Evolutionary conservation across 1,284 basidiomycete species (phyloP).

Genomic region (Marasmius fiardii): DNA sequence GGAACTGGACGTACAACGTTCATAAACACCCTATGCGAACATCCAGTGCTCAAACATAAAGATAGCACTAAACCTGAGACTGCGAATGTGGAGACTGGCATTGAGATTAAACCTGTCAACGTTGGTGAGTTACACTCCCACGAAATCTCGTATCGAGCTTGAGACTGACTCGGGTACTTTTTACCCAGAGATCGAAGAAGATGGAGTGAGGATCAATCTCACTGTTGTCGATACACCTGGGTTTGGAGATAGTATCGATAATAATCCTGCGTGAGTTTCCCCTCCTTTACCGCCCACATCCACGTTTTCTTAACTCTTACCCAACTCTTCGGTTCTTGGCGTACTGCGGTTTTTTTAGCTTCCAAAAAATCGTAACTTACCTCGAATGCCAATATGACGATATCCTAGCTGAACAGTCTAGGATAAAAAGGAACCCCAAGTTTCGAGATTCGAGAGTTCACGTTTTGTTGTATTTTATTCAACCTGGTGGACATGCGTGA

Average conservation of each 20-base stretch:
- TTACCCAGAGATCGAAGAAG: conserved; percentile 87
- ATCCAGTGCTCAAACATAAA: conserved; percentile 79
- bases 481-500: conserved; percentile 63
- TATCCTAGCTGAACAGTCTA: conserved; percentile 94
- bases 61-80: conserved; percentile 73
- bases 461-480: conserved; percentile 95
- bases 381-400: conserved; percentile 99
- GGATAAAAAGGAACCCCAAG: conserved; percentile 98
- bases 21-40: conserved; percentile 94
- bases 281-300: too few relatives aligned
- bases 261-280: conserved; percentile 82
- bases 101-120: conserved; percentile 89
- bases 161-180: neutral
- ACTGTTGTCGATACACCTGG: conserved; percentile 98
- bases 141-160: conserved; percentile 30
- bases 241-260: conserved; percentile 97
- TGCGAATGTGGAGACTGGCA: conserved; percentile 84
- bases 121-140: conserved; percentile 54
- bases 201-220: conserved; percentile 92
- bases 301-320: too few relatives aligned
- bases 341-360: conserved; percentile 42
- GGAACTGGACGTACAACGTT: conserved; percentile 94
- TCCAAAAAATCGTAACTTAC: conserved; percentile 92
- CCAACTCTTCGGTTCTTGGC: conserved; percentile 2
- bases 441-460: conserved; percentile 97